Evolutionary conservation across 805 yeast genomes (phyloP).

Genomic region (Kodamaea laetipori): DNA sequence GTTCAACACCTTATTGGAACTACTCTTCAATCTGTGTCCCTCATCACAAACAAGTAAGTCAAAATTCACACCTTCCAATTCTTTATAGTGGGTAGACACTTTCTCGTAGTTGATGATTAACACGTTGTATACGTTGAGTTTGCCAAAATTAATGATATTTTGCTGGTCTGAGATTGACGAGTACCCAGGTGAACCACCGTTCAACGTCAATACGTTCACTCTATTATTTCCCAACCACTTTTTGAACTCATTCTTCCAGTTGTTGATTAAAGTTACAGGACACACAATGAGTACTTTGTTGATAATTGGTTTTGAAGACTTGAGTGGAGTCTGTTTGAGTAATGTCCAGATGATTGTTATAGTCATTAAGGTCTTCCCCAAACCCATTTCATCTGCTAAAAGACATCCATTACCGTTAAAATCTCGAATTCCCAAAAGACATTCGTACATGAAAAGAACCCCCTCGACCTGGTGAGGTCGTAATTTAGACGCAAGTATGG

Average conservation of each 20-base stretch:
- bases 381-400: constrained; percentile 96
- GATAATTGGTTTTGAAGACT: constrained; percentile 50
- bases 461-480: constrained; percentile 90
- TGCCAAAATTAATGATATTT: constrained; percentile 61
- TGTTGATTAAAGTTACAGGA: constrained; percentile 84
- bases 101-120: constrained; percentile 88
- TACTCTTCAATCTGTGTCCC: constrained; percentile 86
- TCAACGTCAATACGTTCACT: constrained; percentile 66
- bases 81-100: constrained; percentile 54
- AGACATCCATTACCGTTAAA: constrained; percentile 67
- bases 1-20: constrained; percentile 68
- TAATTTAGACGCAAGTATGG: constrained; percentile 51
- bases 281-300: constrained; percentile 77
- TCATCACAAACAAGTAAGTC: constrained; percentile 91
- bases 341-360: constrained; percentile 85
- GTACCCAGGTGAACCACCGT: constrained; percentile 45
- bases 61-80: constrained; percentile 47
- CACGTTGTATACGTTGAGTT: constrained; percentile 76
- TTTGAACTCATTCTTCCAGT: constrained; percentile 85
- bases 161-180: constrained; percentile 55
- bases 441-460: constrained; percentile 75
- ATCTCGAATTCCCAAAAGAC: constrained; percentile 69
- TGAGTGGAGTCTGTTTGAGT: constrained; percentile 37
- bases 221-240: constrained; percentile 80
- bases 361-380: constrained; percentile 83